These are phyloP conservation scores for Rickenella mellea DNA, from an alignment of 768 basidiomycete species.

Conservation along the genomic window DNA sequence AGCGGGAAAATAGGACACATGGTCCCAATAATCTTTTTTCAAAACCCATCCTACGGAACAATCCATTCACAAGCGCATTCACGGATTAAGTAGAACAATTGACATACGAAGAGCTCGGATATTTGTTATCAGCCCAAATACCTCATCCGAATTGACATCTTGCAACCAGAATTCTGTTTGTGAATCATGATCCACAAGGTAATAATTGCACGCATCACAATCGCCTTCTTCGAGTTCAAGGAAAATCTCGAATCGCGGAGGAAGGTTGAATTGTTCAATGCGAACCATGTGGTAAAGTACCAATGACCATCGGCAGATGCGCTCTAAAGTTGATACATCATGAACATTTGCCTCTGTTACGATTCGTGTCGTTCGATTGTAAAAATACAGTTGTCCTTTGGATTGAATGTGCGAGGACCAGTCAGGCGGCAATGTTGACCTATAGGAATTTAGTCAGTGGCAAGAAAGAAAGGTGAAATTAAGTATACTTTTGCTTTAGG, in stretches of 20 bases:
- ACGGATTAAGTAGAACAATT: slow-evolving; percentile 5
- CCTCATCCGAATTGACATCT: slow-evolving; percentile 21
- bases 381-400: slow-evolving; percentile 52
- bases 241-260: slow-evolving; percentile 27
- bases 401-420: slow-evolving; percentile 48
- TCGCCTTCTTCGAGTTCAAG: slow-evolving; percentile 32
- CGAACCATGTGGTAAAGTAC: too few relatives aligned
- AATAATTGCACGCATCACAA: slow-evolving; percentile 39
- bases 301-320: slow-evolving; percentile 28
- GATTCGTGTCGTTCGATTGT: slow-evolving; percentile 28
- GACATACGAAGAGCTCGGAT: slow-evolving; percentile 4
- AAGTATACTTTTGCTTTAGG: too few relatives aligned
- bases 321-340: slow-evolving; percentile 21
- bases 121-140: too few relatives aligned
- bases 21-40: slow-evolving; percentile 45
- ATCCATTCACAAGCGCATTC: not conserved
- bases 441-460: slow-evolving; percentile 8
- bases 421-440: slow-evolving; percentile 33
- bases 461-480: not conserved
- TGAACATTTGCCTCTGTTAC: slow-evolving; percentile 53
- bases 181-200: slow-evolving; percentile 38
- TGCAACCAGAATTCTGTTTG: slow-evolving; percentile 50
- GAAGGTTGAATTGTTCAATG: slow-evolving; percentile 24
- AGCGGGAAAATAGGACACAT: slow-evolving; percentile 55
- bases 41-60: not conserved